Evolutionary conservation across 2,329 filamentous ascomycete genomes (phyloP).

Genomic region (Penicillium sp.): DNA sequence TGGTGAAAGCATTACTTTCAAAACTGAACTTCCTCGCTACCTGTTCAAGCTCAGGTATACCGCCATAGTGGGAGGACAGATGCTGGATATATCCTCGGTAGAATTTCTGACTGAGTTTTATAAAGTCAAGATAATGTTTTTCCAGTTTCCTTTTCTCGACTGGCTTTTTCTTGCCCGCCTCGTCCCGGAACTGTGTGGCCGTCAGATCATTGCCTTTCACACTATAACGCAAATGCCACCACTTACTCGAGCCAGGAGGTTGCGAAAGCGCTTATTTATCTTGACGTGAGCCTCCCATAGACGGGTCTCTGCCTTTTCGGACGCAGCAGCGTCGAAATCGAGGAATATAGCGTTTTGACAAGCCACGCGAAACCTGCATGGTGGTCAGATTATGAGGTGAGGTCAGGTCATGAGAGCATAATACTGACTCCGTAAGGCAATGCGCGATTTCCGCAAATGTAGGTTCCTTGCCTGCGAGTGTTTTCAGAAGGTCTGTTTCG

Average conservation of each 20-base stretch:
- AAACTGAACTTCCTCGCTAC: slow-evolving; percentile 51
- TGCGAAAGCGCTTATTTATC: slow-evolving; percentile 75
- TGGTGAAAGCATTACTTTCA: slow-evolving; percentile 37
- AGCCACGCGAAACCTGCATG: slow-evolving; percentile 62
- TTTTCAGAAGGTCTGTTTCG: slow-evolving; percentile 47
- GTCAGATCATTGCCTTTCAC: not conserved
- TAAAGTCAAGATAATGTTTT: slow-evolving; percentile 76
- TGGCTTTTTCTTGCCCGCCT: slow-evolving; percentile 49
- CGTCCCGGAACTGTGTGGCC: slow-evolving; percentile 44
- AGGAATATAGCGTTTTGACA: slow-evolving; percentile 70
- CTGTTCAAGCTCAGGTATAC: slow-evolving; percentile 55
- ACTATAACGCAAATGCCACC: slow-evolving; percentile 4
- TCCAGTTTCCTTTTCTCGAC: slow-evolving; percentile 72
- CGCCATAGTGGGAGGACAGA: slow-evolving; percentile 59
- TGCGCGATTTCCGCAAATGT: slow-evolving; percentile 49
- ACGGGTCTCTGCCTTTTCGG: slow-evolving; percentile 62
- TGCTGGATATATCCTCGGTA: slow-evolving; percentile 82
- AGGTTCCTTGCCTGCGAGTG: slow-evolving; percentile 48
- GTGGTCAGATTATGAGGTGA: slow-evolving; percentile 15
- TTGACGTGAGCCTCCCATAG: slow-evolving; percentile 77
- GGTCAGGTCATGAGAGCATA: slow-evolving; percentile 2
- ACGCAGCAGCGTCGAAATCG: slow-evolving; percentile 50
- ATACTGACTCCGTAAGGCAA: slow-evolving; percentile 37
- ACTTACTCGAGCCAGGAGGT: slow-evolving; percentile 56
- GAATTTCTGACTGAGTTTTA: slow-evolving; percentile 83